Conservation (phyloP, 805 yeast genomes). For the Nakazawaea laoshanensis region DNA sequence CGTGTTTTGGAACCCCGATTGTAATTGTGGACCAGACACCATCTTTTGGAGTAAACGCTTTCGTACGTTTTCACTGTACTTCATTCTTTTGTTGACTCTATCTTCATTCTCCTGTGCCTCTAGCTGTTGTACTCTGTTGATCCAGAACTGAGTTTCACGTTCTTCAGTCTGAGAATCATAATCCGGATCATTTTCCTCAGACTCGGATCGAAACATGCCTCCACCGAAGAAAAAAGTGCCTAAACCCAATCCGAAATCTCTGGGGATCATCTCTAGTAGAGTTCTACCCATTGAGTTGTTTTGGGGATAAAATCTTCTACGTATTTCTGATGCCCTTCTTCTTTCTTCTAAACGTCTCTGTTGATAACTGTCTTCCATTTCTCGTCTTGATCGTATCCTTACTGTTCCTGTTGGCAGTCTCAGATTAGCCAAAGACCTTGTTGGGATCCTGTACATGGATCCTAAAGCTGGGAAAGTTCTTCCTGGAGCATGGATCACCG, state of each 20-base stretch:
- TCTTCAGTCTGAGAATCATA: background rate
- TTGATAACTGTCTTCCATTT: slow-evolving; percentile 2
- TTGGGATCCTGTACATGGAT: background rate
- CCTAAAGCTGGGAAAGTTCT: slow-evolving; percentile 5
- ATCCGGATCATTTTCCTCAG: slow-evolving; percentile 1
- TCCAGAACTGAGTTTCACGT: slow-evolving; percentile 7
- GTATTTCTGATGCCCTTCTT: slow-evolving; percentile 1
- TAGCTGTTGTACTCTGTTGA: slow-evolving; percentile 8
- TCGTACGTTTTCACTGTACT: slow-evolving; percentile 16
- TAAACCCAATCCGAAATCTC: slow-evolving; percentile 2
- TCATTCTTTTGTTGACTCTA: slow-evolving; percentile 3
- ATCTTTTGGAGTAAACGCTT: slow-evolving; percentile 12
- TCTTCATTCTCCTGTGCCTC: slow-evolving; percentile 7
- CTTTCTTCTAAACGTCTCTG: slow-evolving; percentile 1
- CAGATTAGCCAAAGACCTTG: slow-evolving; percentile 5
- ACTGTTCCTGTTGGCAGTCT: background rate
- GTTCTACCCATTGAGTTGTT: background rate
- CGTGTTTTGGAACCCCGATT: slow-evolving; percentile 15
- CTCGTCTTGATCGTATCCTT: slow-evolving; percentile 8
- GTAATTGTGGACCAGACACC: slow-evolving; percentile 12
- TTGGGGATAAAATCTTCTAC: background rate
- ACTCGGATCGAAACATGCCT: slow-evolving; percentile 3
- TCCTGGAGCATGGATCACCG: slow-evolving; percentile 8
- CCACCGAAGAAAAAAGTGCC: slow-evolving; percentile 3
- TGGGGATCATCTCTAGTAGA: slow-evolving; percentile 1